Conservation (phyloP, 2,329 filamentous ascomycete genomes). For the Alternaria novae-zelandiae region DNA sequence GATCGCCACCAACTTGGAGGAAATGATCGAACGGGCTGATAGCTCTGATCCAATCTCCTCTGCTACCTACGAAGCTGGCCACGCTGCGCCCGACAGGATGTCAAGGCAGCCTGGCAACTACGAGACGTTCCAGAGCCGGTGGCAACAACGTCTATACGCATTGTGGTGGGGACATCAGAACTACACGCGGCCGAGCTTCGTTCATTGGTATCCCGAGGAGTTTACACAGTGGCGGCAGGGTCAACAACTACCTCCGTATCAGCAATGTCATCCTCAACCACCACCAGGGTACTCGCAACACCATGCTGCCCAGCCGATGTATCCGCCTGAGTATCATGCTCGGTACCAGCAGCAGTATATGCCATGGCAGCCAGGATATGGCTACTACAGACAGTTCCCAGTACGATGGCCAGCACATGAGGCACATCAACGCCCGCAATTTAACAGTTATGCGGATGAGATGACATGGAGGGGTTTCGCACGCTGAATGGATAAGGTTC, state of each 20-base stretch:
- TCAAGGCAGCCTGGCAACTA: not conserved
- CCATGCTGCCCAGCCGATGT: not conserved
- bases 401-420: not conserved
- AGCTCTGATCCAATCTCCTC: fast-evolving
- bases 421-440: not conserved
- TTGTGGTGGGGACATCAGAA: not conserved
- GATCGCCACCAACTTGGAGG: not conserved
- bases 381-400: not conserved
- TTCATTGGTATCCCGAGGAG: not conserved
- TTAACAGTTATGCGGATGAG: not conserved
- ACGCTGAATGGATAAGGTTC: not conserved
- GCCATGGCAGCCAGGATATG: not conserved
- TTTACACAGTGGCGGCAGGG: not conserved
- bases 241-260: not conserved
- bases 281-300: not conserved
- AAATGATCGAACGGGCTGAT: not conserved
- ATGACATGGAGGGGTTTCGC: not conserved
- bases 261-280: not conserved
- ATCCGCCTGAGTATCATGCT: not conserved
- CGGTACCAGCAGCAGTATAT: not conserved
- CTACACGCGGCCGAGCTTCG: not conserved
- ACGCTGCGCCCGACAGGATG: fast-evolving
- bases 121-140: not conserved
- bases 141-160: not conserved
- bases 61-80: fast-evolving